Conservation (phyloP, 805 yeast species). For the Cyberlindnera mississippiensis region DNA sequence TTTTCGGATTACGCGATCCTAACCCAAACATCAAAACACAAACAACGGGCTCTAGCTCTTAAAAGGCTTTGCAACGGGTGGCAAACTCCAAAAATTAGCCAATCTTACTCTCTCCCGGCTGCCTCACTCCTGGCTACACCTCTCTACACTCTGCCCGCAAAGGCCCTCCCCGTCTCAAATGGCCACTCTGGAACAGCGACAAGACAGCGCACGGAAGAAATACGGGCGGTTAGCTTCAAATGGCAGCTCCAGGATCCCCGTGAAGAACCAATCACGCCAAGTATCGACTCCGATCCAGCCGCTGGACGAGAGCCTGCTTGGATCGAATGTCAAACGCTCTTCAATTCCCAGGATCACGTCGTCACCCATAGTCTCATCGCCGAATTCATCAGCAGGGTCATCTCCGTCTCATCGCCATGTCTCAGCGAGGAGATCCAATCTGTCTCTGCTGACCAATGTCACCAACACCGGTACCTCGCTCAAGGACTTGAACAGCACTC, state of each 20-base stretch:
- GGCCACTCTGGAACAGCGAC: conserved; percentile 4
- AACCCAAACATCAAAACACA: no score
- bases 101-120: no score
- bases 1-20: no score
- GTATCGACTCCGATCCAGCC: conserved; percentile 21
- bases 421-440: conserved; percentile 6
- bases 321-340: conserved; percentile 14
- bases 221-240: conserved; percentile 9
- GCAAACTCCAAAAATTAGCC: no score
- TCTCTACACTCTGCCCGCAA: no score
- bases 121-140: no score
- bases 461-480: neutral
- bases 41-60: no score
- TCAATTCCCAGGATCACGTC: conserved; percentile 24
- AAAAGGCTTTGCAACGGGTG: no score
- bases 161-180: no score
- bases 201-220: conserved; percentile 11
- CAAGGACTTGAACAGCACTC: conserved; percentile 2
- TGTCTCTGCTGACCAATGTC: conserved; percentile 12
- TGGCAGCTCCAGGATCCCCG: conserved; percentile 20
- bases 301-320: conserved; percentile 16
- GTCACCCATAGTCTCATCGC: conserved; percentile 13
- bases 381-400: neutral
- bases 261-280: conserved; percentile 14
- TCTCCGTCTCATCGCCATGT: neutral